Conservation (phyloP, 1,284 basidiomycete species). For the Irpex rosettiformis region DNA sequence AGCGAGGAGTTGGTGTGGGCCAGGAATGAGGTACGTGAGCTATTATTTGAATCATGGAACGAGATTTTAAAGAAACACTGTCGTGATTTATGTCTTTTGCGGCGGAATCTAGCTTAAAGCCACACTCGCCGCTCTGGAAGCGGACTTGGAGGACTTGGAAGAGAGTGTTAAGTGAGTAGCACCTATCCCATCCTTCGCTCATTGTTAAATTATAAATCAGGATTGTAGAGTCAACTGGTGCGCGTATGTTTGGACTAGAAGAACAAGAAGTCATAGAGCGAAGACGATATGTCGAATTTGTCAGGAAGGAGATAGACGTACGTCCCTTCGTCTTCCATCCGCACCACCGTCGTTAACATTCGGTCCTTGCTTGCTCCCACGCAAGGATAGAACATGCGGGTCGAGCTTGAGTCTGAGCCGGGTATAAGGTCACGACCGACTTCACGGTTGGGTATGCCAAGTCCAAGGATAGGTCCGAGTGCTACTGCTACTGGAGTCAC, state of each 20-base stretch:
- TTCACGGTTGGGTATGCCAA: slow-evolving; percentile 19
- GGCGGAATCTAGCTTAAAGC: slow-evolving; percentile 56
- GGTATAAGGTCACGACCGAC: slow-evolving; percentile 22
- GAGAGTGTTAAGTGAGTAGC: slow-evolving; percentile 74
- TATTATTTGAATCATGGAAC: slow-evolving; percentile 2
- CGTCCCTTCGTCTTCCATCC: slow-evolving; percentile 29
- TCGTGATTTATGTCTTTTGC: too few species aligned
- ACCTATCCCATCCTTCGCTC: background rate
- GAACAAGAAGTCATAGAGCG: slow-evolving; percentile 71
- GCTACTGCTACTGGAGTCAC: slow-evolving; percentile 24
- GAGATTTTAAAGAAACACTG: background rate
- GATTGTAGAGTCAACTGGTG: slow-evolving; percentile 77
- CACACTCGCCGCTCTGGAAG: slow-evolving; percentile 72
- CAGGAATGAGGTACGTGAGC: slow-evolving; percentile 57
- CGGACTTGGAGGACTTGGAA: slow-evolving; percentile 85
- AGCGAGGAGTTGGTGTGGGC: slow-evolving; percentile 75
- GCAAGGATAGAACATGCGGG: slow-evolving; percentile 67
- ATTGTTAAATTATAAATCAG: too few species aligned
- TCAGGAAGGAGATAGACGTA: slow-evolving; percentile 76
- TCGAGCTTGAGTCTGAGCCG: slow-evolving; percentile 40
- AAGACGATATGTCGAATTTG: slow-evolving; percentile 69
- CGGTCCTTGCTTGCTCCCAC: slow-evolving; percentile 22
- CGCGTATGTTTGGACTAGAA: slow-evolving; percentile 80
- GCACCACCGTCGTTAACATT: slow-evolving; percentile 10
- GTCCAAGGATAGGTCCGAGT: background rate